phyloP scores from a whole-genome alignment of 75 land plant species.

The Cunninghamia lanceolata region DNA sequence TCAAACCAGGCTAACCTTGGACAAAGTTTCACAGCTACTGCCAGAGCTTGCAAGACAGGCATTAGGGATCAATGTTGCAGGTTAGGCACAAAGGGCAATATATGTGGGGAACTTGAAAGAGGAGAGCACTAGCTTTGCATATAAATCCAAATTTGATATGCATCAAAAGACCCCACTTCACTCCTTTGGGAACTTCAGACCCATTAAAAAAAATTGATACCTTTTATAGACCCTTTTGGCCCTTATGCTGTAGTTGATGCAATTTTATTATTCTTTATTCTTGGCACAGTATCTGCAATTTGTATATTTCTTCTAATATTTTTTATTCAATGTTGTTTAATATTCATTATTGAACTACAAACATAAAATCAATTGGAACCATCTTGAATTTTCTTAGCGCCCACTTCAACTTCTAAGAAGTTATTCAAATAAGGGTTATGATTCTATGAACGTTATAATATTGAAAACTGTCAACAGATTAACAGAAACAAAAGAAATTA shows the following conservation, averaged over 20 bases:
- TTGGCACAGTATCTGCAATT: background rate
- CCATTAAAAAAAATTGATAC: background rate
- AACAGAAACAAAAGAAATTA: background rate
- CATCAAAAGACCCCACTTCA: background rate
- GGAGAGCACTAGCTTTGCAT: background rate
- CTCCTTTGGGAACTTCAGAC: background rate
- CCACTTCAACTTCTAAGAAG: background rate
- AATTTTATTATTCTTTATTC: background rate
- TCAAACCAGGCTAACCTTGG: background rate
- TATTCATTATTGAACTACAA: background rate
- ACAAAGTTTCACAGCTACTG: background rate
- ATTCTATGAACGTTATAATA: background rate
- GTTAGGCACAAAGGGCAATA: background rate
- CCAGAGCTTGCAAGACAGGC: background rate
- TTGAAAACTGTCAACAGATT: background rate
- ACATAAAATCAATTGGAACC: background rate
- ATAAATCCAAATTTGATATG: too few species aligned
- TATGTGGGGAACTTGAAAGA: background rate
- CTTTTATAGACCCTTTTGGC: background rate
- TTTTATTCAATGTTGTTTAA: too few species aligned
- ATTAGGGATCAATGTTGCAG: background rate
- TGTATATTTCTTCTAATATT: background rate
- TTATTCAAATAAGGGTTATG: background rate
- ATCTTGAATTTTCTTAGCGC: background rate
- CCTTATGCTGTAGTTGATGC: background rate